Base-by-base conservation (phyloP, 116 monocot genomes). In the Trichopus zeylanicus region DNA sequence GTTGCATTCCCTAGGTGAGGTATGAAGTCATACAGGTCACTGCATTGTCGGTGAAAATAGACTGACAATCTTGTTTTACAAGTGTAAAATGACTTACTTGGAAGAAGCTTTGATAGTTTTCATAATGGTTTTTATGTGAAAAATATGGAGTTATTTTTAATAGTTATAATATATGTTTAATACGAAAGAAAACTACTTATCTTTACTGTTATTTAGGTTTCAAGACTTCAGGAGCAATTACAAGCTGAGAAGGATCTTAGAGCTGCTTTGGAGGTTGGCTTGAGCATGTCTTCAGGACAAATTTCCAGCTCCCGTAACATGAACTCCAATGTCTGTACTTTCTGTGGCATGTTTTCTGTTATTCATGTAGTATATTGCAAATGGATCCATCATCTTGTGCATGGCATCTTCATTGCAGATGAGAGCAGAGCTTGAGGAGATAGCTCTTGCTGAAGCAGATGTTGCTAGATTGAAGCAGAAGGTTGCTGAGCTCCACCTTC, bases 401-500 rank as follows among this genome's bases (percentile, higher is more conserved):
- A 28, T 60, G 23, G 9, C 19, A 24, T 30, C 34, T 56, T 57
- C 18, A 55, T 31, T 77, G 51, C 77, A 98, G 98, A 98, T 91
- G 60, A 88, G 88, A 75, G 91, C 98, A 51, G 98, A 98, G 59
- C 80, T 98, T 20, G 91, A 98, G 82, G 98, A 98, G 78, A 98
- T 98, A 71, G 87, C 98, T 21, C 82, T 98, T 48, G 98, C 98
- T 63, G 98, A 98, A 78, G 91, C 91, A 64, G 98, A 98, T 82
- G 98, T 98, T 51, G 85, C 98, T n/a, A 88, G 91, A 70, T 68
- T 98, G 57, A 98, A 98, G 59, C 87, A 98, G 48, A 98, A 98
- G 76, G 98, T 91, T 61, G 91, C 98, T 29, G 98, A 98, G 62
- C 85, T 98, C 58, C 98, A 98, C 25, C 79, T 85, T 55, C 98